These are phyloP conservation scores for Cutaneotrichosporon sp. DNA, from an alignment of 1,284 basidiomycete species.

Conservation along the genomic window DNA sequence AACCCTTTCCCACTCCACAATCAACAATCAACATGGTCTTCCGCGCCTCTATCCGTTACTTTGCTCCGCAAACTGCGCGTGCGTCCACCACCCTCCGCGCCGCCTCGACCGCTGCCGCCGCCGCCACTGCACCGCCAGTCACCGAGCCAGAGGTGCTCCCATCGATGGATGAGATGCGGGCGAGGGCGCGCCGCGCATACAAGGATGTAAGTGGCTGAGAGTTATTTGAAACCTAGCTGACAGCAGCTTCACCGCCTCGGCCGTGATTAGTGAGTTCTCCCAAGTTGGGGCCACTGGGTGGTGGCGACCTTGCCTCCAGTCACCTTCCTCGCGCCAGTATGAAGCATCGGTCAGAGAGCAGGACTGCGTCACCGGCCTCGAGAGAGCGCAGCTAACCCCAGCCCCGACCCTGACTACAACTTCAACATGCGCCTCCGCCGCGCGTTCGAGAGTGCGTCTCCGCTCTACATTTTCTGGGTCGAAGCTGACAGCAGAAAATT, in stretches of 20 bases:
- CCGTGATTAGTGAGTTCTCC: slow-evolving; percentile 47
- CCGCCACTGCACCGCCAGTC: slow-evolving; percentile 6
- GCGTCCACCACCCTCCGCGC: slow-evolving; percentile 1
- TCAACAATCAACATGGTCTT: slow-evolving; percentile 13
- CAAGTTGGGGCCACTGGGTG: not conserved
- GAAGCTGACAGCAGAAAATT: slow-evolving; percentile 62
- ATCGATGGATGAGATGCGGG: slow-evolving; percentile 31
- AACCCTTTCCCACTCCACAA: not conserved
- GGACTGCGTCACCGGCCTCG: not conserved
- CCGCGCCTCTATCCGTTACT: slow-evolving; percentile 14
- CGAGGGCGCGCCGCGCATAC: slow-evolving; percentile 50
- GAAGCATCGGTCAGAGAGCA: too few species aligned
- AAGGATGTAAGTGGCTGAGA: slow-evolving; percentile 45
- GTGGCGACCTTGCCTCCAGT: not conserved
- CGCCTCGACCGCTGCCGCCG: slow-evolving; percentile 18
- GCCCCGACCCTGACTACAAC: slow-evolving; percentile 51
- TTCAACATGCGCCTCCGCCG: slow-evolving; percentile 53
- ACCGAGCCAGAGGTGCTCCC: slow-evolving; percentile 11
- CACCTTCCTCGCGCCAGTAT: not conserved
- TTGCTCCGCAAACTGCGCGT: not conserved
- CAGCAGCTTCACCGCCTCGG: slow-evolving; percentile 51
- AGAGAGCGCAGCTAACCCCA: slow-evolving; percentile 23
- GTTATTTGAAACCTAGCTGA: not conserved
- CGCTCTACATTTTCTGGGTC: not conserved
- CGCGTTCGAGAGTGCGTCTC: slow-evolving; percentile 50